Base-by-base conservation (phyloP, 495 filamentous ascomycete genomes). In the Polyplosphaeria fusca region DNA sequence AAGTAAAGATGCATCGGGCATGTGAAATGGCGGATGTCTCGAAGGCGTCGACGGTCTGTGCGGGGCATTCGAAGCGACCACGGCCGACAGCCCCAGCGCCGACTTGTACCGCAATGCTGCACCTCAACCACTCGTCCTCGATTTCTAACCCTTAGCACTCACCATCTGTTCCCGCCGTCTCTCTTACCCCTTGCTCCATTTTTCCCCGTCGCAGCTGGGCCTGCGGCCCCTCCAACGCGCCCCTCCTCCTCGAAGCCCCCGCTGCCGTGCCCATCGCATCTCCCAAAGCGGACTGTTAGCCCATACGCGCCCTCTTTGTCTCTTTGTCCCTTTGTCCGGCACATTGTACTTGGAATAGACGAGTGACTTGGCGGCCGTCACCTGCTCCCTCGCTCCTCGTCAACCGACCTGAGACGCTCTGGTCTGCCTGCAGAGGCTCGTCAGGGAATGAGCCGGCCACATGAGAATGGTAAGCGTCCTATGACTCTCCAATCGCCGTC, bases 401-500 rank as follows among this genome's bases (percentile, higher is more conserved):
- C 20, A 50, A 39, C 46, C 54, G 46, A 48, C 4, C 32, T 30
- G 46, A 48, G 35, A 41, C 54, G 12, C 22, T 44, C 42, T 47
- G 19, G 11, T 59, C 46, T 39, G 55, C 47, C 49, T 60, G 27
- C 37, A 41, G 19, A 42, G 26, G 49, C 30, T 16, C 24, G 35
- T 42, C 48, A 61, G 55, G 61, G 56, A 60, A 64, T 64, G 61
- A 64, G 55, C 61, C 55, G 56, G 55, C 61, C 55, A 64, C 56
- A 64, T 47, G 61, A 59, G 52, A 50, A 60, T 60, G 61, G 61
- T 56, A 52, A 55, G 55, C 56, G 39, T 55, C 55, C 52, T 35
- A 46, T 55, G 47, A 63, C 48, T 18, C 22, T 26, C 25, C 43
- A n/a, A 26, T 0, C 7, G 5, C 46, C 47, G 40, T 30, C 52